Evolutionary conservation across 768 basidiomycete species (phyloP), one percentile per base, ranked within the genome.

Genomic region (Zangia roseola): DNA sequence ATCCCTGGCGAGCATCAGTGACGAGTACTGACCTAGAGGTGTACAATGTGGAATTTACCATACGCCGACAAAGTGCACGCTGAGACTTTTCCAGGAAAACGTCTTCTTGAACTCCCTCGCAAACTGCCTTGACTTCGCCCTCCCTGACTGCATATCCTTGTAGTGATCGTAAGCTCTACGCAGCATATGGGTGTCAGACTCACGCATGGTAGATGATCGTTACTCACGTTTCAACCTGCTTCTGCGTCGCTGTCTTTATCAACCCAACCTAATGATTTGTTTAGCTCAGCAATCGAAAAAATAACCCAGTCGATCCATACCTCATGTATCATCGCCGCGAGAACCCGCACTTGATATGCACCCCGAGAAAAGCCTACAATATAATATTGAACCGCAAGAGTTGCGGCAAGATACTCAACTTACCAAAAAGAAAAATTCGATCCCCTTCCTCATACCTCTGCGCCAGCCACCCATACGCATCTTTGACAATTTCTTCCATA

Each of bases 1-100:
- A 54, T 87, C 84, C 82, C 83, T 85, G 43, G 24, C 13, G 4
- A 1, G 45, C 0, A 16, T 40, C 23, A 59, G 20, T 52, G 16
- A 37, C 1, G 1, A 30, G 4, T 20, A 17, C 24, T 10, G n/a
- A 7, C 20, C 2, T 14, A 33, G 16, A n/a, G 24, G 16, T 2
- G 31, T 30, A 14, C 13, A 13, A 19, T 20, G 20, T 19, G 9
- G 5, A 20, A 57, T 72, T 13, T 49, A 78, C 79, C 77, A 81
- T 10, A 76, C 74, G 1, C 80, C 80, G 21, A 82, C 64, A 39
- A 81, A 81, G 30, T 80, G 74, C 6, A 80, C 71, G 20, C 61
- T 53, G 1, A 77, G 69, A 31, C 70, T 66, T 24, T 70, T 68
- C 62, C 62, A 62, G 4, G 74, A 77, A 49, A 79, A 79, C 0